These are phyloP conservation scores for Salvia splendens DNA, from an alignment of 257 asterid genomes.

Conservation along the genomic window DNA sequence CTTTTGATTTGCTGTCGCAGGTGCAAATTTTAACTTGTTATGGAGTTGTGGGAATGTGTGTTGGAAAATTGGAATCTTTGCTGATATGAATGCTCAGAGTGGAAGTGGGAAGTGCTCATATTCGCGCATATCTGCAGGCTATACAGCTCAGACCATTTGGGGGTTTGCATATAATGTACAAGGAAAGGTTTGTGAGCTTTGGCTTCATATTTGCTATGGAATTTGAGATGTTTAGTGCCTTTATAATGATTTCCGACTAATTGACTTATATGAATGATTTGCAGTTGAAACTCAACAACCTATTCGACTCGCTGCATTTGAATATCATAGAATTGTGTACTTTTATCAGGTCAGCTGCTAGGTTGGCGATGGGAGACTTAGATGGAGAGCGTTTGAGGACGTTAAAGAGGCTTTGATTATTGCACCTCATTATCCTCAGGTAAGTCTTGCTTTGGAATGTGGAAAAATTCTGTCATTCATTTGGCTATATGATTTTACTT, in stretches of 20 bases:
- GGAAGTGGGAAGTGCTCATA: conserved; percentile 19
- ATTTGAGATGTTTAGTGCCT: background rate
- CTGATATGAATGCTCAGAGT: conserved; percentile 15
- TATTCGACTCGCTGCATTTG: background rate
- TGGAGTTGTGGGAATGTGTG: background rate
- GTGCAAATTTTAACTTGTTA: conserved; percentile 28
- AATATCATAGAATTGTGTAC: conserved; percentile 10
- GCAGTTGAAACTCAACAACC: conserved; percentile 9
- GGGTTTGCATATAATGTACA: conserved; percentile 64
- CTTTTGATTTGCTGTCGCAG: conserved; percentile 66
- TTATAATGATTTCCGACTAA: background rate
- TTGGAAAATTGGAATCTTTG: conserved; percentile 11
- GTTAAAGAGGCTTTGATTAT: conserved; percentile 58
- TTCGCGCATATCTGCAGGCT: conserved; percentile 56
- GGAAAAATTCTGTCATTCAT: background rate
- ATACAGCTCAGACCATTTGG: conserved; percentile 77
- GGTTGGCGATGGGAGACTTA: conserved; percentile 62
- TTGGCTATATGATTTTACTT: background rate
- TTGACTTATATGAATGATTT: background rate
- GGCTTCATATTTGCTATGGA: background rate
- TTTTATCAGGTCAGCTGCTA: conserved; percentile 61
- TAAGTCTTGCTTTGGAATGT: conserved; percentile 26
- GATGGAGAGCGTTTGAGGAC: conserved; percentile 79
- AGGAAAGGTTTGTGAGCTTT: conserved; percentile 59
- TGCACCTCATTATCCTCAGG: conserved; percentile 72